Conservation (phyloP, 2,329 filamentous ascomycete species). For the Teratosphaeria pseudoeucalypti region DNA sequence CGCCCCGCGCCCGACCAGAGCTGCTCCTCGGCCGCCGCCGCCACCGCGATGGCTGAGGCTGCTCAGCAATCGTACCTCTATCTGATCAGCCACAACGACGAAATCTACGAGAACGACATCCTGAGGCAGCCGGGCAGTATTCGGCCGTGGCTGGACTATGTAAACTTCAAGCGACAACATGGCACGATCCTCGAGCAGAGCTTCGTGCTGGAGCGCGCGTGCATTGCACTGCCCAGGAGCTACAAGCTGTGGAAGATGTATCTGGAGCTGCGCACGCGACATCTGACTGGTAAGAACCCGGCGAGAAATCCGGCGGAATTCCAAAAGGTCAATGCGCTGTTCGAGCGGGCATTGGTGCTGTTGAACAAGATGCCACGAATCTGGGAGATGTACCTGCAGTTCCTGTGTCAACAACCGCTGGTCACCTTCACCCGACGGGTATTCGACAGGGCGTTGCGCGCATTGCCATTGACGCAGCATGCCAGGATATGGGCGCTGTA, state of each 20-base stretch:
- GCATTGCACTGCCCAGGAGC: conserved; percentile 77
- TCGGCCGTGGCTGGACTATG: conserved; percentile 92
- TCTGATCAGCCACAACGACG: conserved; percentile 69
- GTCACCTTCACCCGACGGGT: conserved; percentile 76
- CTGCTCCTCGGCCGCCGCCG: conserved; percentile 2
- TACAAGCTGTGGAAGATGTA: conserved; percentile 99
- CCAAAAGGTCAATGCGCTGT: conserved; percentile 87
- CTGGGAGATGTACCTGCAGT: conserved; percentile 94
- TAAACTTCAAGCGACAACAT: conserved; percentile 80
- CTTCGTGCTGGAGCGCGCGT: conserved; percentile 80
- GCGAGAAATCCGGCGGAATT: conserved; percentile 71
- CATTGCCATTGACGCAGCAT: conserved; percentile 88
- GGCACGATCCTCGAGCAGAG: conserved; percentile 79
- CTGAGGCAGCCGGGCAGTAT: conserved; percentile 73
- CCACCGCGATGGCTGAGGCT: background rate
- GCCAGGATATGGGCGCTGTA: conserved; percentile 92
- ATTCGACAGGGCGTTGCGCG: conserved; percentile 85
- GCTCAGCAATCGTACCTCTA: conserved; percentile 22
- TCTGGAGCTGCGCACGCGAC: conserved; percentile 66
- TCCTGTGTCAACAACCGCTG: conserved; percentile 82
- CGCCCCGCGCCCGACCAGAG: conserved; percentile 3
- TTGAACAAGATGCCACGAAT: conserved; percentile 98
- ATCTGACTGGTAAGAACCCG: conserved; percentile 62
- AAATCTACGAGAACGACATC: conserved; percentile 93
- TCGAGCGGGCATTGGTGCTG: conserved; percentile 82